Evolutionary conservation across 2,329 filamentous ascomycete genomes (phyloP).

Genomic region (Stemphylium lycopersici): DNA sequence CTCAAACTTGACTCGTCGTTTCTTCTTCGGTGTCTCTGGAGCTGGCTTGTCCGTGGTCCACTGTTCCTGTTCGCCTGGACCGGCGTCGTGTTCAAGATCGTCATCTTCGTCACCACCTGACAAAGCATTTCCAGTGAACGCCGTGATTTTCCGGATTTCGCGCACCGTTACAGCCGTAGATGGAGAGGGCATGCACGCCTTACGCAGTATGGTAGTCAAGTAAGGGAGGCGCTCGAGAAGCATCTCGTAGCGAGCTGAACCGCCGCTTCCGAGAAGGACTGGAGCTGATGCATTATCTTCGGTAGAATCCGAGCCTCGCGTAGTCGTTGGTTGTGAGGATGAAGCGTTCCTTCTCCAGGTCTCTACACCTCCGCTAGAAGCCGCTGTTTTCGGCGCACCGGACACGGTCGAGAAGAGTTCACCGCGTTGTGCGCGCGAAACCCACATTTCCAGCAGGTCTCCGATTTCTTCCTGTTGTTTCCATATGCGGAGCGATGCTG

Average conservation of each 20-base stretch:
- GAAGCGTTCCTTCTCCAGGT: slow-evolving; percentile 42
- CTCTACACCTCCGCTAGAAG: slow-evolving; percentile 47
- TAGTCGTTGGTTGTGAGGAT: slow-evolving; percentile 19
- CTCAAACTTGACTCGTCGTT: slow-evolving; percentile 24
- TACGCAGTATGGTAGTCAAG: slow-evolving; percentile 67
- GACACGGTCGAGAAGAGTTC: slow-evolving; percentile 30
- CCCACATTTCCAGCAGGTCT: slow-evolving; percentile 72
- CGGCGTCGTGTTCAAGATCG: slow-evolving; percentile 41
- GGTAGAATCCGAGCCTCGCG: slow-evolving; percentile 3
- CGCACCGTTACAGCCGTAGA: slow-evolving; percentile 48
- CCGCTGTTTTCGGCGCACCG: slow-evolving; percentile 34
- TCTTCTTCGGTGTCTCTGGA: slow-evolving; percentile 32
- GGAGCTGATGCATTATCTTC: slow-evolving; percentile 23
- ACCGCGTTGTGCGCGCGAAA: slow-evolving; percentile 60
- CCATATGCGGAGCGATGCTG: slow-evolving; percentile 83
- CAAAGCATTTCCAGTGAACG: slow-evolving; percentile 56
- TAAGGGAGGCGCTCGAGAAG: slow-evolving; percentile 88
- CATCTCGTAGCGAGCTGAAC: slow-evolving; percentile 72
- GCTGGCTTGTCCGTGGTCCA: slow-evolving; percentile 53
- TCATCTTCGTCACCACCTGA: slow-evolving; percentile 38
- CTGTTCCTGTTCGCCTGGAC: slow-evolving; percentile 39
- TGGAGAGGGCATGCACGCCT: slow-evolving; percentile 35
- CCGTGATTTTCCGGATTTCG: slow-evolving; percentile 71
- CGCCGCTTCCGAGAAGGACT: slow-evolving; percentile 63
- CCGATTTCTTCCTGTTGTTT: slow-evolving; percentile 81